Base-by-base conservation (phyloP, 1,284 basidiomycete genomes). In the Cryptococcus floricola region DNA sequence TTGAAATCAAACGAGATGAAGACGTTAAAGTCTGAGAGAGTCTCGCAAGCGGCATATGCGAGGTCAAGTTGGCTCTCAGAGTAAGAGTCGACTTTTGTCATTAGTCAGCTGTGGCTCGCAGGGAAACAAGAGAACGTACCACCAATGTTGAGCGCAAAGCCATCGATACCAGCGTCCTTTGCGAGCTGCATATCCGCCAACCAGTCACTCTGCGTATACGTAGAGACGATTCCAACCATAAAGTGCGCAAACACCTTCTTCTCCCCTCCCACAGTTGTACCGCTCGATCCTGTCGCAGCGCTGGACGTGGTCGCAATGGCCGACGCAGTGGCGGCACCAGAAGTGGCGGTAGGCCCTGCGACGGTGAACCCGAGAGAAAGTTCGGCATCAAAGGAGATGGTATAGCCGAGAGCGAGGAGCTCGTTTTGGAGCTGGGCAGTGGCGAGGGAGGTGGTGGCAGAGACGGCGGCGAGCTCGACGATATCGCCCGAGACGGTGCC, bases 1-100 rank as follows among this genome's bases (percentile, higher is more conserved):
- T 75, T 74, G 64, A 78, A 78, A 54, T 77, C 75, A 56, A 77
- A 71, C 28, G 71, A 73, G 56, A 77, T 70, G 62, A 76, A 76
- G 27, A 73, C 57, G 39, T 64, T 60, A 59, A 78, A 76, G 16
- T 61, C 68, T n/a, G 57, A 52, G 3, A 44, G 39, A 16, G 62
- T 52, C 16, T 55, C 55, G 3, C 56, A 61, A 1, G 69, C 75
- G 1, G 74, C 70, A 59, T 76, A 78, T 4, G 71, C 76, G 16
- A 70, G 56, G 39, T 61, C 65, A 9, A 78, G 65, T 60, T 77
- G 74, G 1, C 48, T 39, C 43, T 72, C 58, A 27, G 69, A 66
- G 59, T 73, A 75, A 3, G 42, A 37, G 56, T 77, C 74, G 48
- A 60, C 55, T 34, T 6, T 34, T 34, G 31, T 10, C 31, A 10